Evolutionary conservation across 345 rosid species (phyloP).

Genomic region (Cardamine resedifolia): DNA sequence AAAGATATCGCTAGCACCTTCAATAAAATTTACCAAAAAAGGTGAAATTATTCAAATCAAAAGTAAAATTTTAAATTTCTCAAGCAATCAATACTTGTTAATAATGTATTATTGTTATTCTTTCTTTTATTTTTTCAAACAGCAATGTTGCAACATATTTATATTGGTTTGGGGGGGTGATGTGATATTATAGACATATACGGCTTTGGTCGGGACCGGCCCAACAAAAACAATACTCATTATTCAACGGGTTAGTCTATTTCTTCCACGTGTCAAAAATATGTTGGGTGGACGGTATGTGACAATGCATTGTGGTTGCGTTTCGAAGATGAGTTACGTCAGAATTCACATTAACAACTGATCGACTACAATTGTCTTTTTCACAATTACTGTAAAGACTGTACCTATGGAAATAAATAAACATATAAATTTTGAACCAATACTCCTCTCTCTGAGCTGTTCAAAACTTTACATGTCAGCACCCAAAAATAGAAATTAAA

Average conservation of each 20-base stretch:
- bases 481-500: background rate
- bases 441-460: conserved; percentile 26
- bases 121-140: background rate
- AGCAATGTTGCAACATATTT: background rate
- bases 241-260: conserved; percentile 8
- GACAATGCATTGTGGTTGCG: conserved; percentile 24
- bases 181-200: background rate
- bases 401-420: background rate
- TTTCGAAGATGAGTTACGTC: conserved; percentile 21
- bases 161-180: background rate
- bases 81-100: background rate
- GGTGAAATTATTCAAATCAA: background rate
- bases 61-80: background rate
- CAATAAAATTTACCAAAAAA: background rate
- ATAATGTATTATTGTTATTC: background rate
- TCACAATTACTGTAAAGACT: background rate
- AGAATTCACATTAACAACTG: background rate
- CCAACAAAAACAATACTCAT: conserved; percentile 23
- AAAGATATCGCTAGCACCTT: too few species aligned
- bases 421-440: background rate
- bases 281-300: conserved; percentile 28
- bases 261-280: background rate
- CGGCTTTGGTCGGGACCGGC: conserved; percentile 38
- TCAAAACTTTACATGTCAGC: conserved; percentile 23
- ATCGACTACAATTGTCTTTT: conserved; percentile 16